phyloP scores from a whole-genome alignment of 768 basidiomycete genomes.

The Sarcomyxa edulis region DNA sequence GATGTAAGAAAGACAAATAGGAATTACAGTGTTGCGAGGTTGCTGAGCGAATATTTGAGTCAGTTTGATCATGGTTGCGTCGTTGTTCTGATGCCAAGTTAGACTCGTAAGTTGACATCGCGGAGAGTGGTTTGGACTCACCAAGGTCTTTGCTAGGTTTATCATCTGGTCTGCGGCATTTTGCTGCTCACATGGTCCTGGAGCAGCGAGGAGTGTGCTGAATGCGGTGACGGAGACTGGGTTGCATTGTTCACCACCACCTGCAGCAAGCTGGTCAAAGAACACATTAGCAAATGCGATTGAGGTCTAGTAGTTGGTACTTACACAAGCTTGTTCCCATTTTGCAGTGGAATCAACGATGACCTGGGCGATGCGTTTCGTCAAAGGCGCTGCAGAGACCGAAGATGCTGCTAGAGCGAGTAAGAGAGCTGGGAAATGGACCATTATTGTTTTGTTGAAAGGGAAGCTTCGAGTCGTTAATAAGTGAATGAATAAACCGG shows the following conservation, averaged over 20 bases:
- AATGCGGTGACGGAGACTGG: constrained; percentile 50
- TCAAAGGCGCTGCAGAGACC: constrained; percentile 29
- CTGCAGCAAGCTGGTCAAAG: constrained; percentile 39
- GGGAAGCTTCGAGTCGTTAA: constrained; percentile 2
- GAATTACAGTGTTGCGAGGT: constrained; percentile 47
- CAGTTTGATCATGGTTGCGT: constrained; percentile 41
- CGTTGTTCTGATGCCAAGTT: constrained; percentile 36
- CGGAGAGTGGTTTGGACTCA: too few relatives aligned
- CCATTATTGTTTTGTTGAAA: constrained; percentile 22
- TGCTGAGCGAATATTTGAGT: constrained; percentile 54
- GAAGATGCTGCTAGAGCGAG: constrained; percentile 25
- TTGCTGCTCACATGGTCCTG: constrained; percentile 52
- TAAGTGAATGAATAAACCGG: constrained; percentile 4
- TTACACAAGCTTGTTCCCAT: constrained; percentile 46
- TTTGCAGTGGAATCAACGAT: constrained; percentile 32
- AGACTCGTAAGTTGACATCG: constrained; percentile 6
- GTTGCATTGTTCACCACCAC: constrained; percentile 55
- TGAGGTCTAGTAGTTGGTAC: constrained; percentile 13
- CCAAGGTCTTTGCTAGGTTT: constrained; percentile 30
- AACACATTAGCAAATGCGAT: neutral
- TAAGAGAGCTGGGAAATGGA: constrained; percentile 24
- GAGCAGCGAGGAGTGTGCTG: constrained; percentile 52
- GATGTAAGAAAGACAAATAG: neutral
- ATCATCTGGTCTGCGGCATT: constrained; percentile 50
- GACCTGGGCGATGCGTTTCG: constrained; percentile 43